Percentiles rank a stretch among this genome's conserved stretches.
These are phyloP conservation scores for Stachybotrys echinatus DNA, from an alignment of 2,329 filamentous ascomycete species.

Conservation along the genomic window DNA sequence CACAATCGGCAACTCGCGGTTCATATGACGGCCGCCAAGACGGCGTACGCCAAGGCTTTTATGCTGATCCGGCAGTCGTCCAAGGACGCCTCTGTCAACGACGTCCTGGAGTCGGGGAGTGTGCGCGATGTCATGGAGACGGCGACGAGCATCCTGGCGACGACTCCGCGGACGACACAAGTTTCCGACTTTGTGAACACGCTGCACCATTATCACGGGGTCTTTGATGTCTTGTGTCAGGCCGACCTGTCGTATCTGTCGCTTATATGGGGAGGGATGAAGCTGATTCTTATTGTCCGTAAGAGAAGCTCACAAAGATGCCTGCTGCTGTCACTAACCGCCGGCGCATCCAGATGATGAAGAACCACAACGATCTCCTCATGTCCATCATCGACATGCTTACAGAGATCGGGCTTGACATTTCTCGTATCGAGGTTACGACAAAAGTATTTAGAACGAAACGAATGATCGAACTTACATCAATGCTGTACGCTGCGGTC, in stretches of 20 bases:
- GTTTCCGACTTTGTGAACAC: conserved; percentile 1
- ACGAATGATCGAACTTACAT: neutral
- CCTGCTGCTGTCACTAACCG: neutral
- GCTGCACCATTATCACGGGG: conserved; percentile 1
- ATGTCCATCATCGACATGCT: neutral
- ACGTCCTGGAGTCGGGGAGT: neutral
- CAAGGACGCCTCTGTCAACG: neutral
- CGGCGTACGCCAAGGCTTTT: conserved; percentile 1
- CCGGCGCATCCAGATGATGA: neutral
- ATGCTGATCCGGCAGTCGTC: neutral
- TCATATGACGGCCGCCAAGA: neutral
- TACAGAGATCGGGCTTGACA: neutral
- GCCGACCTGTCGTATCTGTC: conserved; percentile 1
- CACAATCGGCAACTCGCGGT: neutral
- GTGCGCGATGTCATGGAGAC: neutral
- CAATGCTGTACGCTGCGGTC: conserved; percentile 1
- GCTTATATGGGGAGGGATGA: conserved; percentile 1
- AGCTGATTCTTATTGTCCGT: conserved; percentile 2
- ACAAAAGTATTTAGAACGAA: neutral
- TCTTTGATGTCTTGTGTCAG: neutral
- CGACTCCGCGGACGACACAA: neutral
- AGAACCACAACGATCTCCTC: neutral
- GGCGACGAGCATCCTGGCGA: neutral
- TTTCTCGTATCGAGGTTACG: neutral
- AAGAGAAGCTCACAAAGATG: neutral